A percentile compares a stretch with the other conserved stretches of the same genome.
These are phyloP conservation scores for Salvia hispanica DNA, from an alignment of 257 asterid species.

Conservation along the genomic window DNA sequence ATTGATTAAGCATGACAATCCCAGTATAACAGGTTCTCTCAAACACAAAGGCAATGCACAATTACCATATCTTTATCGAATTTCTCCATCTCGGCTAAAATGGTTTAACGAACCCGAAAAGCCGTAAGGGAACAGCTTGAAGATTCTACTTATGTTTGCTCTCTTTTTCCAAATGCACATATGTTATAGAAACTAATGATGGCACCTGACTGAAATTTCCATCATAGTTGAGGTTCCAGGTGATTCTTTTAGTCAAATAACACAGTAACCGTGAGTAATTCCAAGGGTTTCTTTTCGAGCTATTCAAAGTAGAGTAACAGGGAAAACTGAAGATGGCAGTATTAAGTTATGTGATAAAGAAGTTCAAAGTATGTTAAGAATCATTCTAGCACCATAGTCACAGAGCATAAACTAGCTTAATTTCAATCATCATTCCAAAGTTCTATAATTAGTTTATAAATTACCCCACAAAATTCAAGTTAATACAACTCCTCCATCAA, in stretches of 20 bases:
- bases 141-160: neutral
- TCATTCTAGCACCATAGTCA: constrained; percentile 8
- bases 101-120: neutral
- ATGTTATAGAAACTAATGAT: neutral
- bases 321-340: neutral
- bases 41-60: neutral
- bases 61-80: neutral
- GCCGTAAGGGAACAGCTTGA: neutral
- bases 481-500: too few species aligned
- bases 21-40: neutral
- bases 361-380: neutral
- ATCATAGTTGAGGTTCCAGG: neutral
- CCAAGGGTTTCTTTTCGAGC: too few species aligned
- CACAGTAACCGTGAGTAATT: neutral
- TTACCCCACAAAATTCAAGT: neutral
- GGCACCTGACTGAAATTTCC: neutral
- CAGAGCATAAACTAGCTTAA: neutral
- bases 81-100: too few species aligned
- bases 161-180: neutral
- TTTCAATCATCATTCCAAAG: neutral
- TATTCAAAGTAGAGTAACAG: neutral
- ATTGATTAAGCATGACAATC: too few species aligned
- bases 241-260: too few species aligned
- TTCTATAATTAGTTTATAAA: neutral
- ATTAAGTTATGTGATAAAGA: too few species aligned